phyloP scores from a whole-genome alignment of 2,329 filamentous ascomycete species.

The Claviceps sp. region DNA sequence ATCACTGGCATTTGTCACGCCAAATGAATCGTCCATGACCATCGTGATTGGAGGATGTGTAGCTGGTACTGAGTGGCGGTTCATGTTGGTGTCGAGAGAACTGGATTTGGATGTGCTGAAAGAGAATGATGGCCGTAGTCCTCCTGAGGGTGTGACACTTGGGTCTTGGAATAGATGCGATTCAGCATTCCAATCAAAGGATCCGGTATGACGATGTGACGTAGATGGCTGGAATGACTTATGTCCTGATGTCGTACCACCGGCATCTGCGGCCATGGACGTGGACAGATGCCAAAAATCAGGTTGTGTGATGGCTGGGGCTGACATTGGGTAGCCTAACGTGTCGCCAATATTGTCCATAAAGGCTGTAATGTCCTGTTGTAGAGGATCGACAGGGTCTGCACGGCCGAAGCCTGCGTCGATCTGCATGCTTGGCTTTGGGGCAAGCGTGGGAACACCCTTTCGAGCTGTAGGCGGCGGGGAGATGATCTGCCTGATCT shows the following conservation, averaged over 20 bases:
- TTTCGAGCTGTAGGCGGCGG: constrained; percentile 46
- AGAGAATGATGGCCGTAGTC: constrained; percentile 34
- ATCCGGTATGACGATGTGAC: constrained; percentile 32
- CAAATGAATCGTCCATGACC: constrained; percentile 35
- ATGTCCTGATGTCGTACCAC: constrained; percentile 34
- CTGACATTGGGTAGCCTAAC: constrained; percentile 48
- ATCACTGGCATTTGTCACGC: constrained; percentile 29
- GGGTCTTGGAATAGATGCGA: constrained; percentile 42
- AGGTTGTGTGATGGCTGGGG: constrained; percentile 30
- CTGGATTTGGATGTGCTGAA: constrained; percentile 32
- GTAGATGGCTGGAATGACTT: constrained; percentile 27
- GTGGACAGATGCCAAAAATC: constrained; percentile 46
- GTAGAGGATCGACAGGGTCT: constrained; percentile 35
- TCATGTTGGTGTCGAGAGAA: constrained; percentile 9
- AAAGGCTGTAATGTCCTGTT: constrained; percentile 35
- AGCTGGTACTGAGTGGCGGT: constrained; percentile 21
- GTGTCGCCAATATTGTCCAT: constrained; percentile 38
- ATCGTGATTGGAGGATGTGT: constrained; percentile 25
- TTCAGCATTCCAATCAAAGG: constrained; percentile 43
- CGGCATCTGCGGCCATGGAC: constrained; percentile 45
- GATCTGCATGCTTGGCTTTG: constrained; percentile 45
- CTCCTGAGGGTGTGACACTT: constrained; percentile 21
- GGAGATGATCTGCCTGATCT: constrained; percentile 38
- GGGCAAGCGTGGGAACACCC: constrained; percentile 40
- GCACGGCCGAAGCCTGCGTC: constrained; percentile 38